Percentiles rank a stretch among this genome's conserved stretches.
phyloP scores from a whole-genome alignment of 768 basidiomycete species.

The Lactarius hengduanensis region DNA sequence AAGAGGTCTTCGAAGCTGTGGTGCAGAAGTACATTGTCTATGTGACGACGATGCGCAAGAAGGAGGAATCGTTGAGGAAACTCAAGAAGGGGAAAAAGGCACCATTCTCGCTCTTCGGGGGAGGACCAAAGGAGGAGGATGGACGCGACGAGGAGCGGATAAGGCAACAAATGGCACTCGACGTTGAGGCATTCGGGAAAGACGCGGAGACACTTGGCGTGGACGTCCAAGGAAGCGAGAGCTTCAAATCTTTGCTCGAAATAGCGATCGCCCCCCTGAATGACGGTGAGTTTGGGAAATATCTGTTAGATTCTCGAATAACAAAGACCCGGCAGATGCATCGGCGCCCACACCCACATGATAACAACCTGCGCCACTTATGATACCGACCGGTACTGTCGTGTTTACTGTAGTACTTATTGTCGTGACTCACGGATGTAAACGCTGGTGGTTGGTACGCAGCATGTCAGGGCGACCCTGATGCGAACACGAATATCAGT shows the following conservation, averaged over 20 bases:
- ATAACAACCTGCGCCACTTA: not conserved
- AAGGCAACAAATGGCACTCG: slow-evolving; percentile 77
- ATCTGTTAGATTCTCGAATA: not conserved
- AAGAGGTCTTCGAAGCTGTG: slow-evolving; percentile 69
- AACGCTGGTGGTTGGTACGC: not conserved
- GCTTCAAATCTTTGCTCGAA: not conserved
- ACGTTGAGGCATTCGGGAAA: slow-evolving; percentile 79
- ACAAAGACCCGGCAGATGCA: not conserved
- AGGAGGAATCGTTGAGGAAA: slow-evolving; percentile 82
- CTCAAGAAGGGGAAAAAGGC: slow-evolving; percentile 85
- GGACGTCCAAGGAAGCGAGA: slow-evolving; percentile 44
- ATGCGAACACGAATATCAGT: not conserved
- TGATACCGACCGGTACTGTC: not conserved
- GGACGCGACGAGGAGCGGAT: slow-evolving; percentile 88
- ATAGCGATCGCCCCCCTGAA: not conserved
- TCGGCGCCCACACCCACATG: not conserved
- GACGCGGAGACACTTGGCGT: slow-evolving; percentile 75
- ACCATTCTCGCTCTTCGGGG: slow-evolving; percentile 78
- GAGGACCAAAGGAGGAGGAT: slow-evolving; percentile 57
- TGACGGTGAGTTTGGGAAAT: not conserved
- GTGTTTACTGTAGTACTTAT: too few relatives aligned
- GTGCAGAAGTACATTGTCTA: slow-evolving; percentile 69
- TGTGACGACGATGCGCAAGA: slow-evolving; percentile 83
- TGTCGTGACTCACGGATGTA: not conserved
- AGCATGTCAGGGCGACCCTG: not conserved